Conservation (phyloP, 306 rosid species). For the Herpetospermum pedunculosum region DNA sequence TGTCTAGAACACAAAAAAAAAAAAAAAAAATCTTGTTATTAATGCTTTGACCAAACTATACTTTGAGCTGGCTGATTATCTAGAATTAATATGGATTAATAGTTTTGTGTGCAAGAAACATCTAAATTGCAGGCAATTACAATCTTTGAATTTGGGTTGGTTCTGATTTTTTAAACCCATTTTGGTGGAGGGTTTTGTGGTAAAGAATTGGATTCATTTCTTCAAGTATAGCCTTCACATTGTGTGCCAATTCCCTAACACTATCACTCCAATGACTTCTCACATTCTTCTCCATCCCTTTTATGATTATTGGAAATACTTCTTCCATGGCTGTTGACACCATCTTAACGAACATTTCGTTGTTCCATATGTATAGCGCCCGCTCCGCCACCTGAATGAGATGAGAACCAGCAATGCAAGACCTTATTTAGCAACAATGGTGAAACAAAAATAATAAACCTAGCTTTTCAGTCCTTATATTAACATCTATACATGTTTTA, state of each 20-base stretch:
- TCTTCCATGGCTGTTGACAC: slow-evolving; percentile 42
- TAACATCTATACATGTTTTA: no score
- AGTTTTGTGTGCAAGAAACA: neutral
- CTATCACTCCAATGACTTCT: slow-evolving; percentile 73
- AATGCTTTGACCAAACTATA: neutral
- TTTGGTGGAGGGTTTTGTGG: slow-evolving; percentile 37
- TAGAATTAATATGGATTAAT: neutral
- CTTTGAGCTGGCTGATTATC: neutral
- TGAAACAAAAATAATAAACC: neutral
- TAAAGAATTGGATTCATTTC: slow-evolving; percentile 62
- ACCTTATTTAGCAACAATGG: neutral
- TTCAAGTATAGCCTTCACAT: slow-evolving; percentile 54
- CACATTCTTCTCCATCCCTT: slow-evolving; percentile 62
- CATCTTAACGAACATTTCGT: slow-evolving; percentile 71
- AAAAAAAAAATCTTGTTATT: no score
- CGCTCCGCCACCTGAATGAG: slow-evolving; percentile 63
- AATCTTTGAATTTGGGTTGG: slow-evolving; percentile 34
- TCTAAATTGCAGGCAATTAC: no score
- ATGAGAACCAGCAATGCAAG: no score
- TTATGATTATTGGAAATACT: slow-evolving; percentile 54
- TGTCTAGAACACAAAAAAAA: no score
- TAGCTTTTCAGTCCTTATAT: neutral
- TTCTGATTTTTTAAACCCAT: slow-evolving; percentile 23
- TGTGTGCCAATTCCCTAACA: slow-evolving; percentile 47
- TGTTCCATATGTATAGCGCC: slow-evolving; percentile 79